Conservation (phyloP, 192 early-diverging fungal species). For the Thamnidium elegans region DNA sequence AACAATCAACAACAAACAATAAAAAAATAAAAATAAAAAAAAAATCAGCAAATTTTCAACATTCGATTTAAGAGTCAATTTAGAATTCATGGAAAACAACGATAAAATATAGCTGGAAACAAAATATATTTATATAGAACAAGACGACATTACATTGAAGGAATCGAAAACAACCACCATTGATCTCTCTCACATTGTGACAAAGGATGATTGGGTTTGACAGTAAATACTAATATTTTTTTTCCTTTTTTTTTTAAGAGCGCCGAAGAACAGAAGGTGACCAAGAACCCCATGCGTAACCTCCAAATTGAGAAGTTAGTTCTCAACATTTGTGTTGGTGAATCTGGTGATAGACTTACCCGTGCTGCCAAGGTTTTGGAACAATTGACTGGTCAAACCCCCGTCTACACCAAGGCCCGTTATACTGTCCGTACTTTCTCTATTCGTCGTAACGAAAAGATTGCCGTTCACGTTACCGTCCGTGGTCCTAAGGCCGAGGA, state of each 20-base stretch:
- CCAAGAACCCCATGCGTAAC: conserved; percentile 93
- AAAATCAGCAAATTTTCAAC: too few species aligned
- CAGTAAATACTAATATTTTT: too few species aligned
- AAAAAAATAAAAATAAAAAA: too few species aligned
- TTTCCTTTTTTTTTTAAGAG: conserved; percentile 3
- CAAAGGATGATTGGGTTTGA: too few species aligned
- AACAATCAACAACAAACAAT: too few species aligned
- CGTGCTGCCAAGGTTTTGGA: conserved; percentile 99
- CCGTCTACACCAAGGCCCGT: conserved; percentile 99
- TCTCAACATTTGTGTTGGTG: conserved; percentile 99
- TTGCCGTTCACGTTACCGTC: conserved; percentile 97
- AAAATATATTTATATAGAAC: too few species aligned
- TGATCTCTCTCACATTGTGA: too few species aligned
- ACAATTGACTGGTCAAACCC: conserved; percentile 98
- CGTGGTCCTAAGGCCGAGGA: conserved; percentile 84
- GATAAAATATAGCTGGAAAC: too few species aligned
- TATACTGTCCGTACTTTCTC: conserved; percentile 99
- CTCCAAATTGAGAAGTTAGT: conserved; percentile 99
- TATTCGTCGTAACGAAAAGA: conserved; percentile 99
- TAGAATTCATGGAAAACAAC: too few species aligned
- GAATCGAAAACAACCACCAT: too few species aligned
- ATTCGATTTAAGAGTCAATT: too few species aligned
- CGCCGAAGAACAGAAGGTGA: conserved; percentile 64
- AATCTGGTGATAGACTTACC: conserved; percentile 98
- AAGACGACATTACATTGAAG: too few species aligned